Evolutionary conservation across 2,329 filamentous ascomycete species (phyloP), one percentile per base, ranked within the genome.

Genomic region (Fusarium torulosum): DNA sequence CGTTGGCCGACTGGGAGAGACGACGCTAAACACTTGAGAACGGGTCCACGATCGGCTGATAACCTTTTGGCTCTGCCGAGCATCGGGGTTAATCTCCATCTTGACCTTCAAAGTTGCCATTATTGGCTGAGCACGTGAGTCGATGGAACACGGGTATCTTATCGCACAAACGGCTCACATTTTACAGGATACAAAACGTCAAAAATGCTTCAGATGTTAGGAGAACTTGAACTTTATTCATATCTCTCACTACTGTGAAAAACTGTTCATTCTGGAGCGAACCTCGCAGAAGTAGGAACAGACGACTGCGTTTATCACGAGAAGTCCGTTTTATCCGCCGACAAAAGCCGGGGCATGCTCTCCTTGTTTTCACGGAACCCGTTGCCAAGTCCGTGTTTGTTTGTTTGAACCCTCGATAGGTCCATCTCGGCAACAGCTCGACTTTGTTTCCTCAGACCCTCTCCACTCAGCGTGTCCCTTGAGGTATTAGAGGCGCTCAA

Each of bases 401-500:
- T 61, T 66, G 52, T 38, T 52, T 55, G 38, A 63, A 44, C 55
- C 62, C 23, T 41, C 53, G n/a, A n/a, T 20, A 46, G 53, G 54
- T 45, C 29, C 49, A n/a, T 21, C 14, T 35, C 52, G 56, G 53
- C 58, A 42, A 55, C 54, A 55, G 43, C 62, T 58, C 38, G 45
- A 53, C 44, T 51, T 63, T 54, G 52, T 57, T 60, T 62, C 53
- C 50, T 51, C 63, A 25, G 38, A 43, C 50, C 20, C 59, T 67
- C 66, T 61, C 65, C 59, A 72, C 68, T 71, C 56, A 52, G 60
- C 57, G 62, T 59, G 59, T 66, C 69, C 70, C 69, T 69, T 70
- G 53, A 71, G 72, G 71, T 71, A 78, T 77, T 77, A 77, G 69
- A 68, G 60, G 69, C 71, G 67, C 63, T 64, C 63, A 62, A 63